Percentiles rank a stretch among this genome's conserved stretches.
phyloP scores from a whole-genome alignment of 2,329 filamentous ascomycete genomes.

The Cercospora janseana region DNA sequence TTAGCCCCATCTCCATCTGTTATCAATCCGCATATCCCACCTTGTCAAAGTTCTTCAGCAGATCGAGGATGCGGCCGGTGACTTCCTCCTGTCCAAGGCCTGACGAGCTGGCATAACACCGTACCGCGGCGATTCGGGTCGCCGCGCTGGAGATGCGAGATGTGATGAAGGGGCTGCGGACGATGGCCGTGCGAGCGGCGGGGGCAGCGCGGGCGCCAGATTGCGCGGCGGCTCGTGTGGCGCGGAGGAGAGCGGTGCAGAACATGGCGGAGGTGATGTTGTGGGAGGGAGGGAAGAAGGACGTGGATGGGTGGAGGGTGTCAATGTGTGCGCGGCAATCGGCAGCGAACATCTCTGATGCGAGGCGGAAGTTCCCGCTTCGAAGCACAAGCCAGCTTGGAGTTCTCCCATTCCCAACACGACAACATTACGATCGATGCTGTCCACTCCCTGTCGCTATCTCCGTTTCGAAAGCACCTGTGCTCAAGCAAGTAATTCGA shows the following conservation, averaged over 20 bases:
- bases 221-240: conserved; percentile 57
- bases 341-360: conserved; percentile 7
- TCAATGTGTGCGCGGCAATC: neutral
- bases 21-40: conserved; percentile 45
- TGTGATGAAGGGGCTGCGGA: conserved; percentile 57
- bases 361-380: neutral
- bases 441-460: too few relatives aligned
- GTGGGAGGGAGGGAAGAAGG: neutral
- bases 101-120: conserved; percentile 82
- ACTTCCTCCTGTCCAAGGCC: conserved; percentile 80
- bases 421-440: too few relatives aligned
- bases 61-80: conserved; percentile 84
- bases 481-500: too few relatives aligned
- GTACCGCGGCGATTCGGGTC: conserved; percentile 65
- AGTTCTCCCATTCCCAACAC: too few relatives aligned
- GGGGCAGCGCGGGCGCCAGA: conserved; percentile 52
- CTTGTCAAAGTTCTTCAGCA: conserved; percentile 98
- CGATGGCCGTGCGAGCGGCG: conserved; percentile 47
- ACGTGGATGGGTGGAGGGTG: neutral
- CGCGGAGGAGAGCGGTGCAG: conserved; percentile 79
- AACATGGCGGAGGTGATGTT: conserved; percentile 65
- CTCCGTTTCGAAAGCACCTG: too few relatives aligned
- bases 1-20: conserved; percentile 24
- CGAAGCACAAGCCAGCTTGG: too few relatives aligned
- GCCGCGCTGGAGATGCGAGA: conserved; percentile 61